Evolutionary conservation across 2,329 filamentous ascomycete species (phyloP).

Genomic region (Bipolaris bicolor): DNA sequence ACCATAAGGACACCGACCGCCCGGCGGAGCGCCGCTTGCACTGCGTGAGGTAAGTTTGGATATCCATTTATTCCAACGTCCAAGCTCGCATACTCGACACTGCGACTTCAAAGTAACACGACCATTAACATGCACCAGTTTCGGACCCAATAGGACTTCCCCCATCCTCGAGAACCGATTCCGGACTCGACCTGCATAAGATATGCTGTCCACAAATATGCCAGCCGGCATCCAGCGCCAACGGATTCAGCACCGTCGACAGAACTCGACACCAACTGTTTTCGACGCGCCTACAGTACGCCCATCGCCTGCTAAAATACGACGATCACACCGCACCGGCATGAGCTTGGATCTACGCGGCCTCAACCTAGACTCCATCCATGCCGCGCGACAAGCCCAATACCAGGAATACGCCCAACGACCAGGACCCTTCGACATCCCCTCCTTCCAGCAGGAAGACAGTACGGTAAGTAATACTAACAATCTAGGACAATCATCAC

Average conservation of each 20-base stretch:
- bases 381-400: slow-evolving; percentile 36
- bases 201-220: slow-evolving; percentile 78
- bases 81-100: neutral
- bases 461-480: slow-evolving; percentile 63
- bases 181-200: slow-evolving; percentile 74
- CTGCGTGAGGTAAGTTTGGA: slow-evolving; percentile 73
- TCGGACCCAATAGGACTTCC: slow-evolving; percentile 48
- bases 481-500: slow-evolving; percentile 63
- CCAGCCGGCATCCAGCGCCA: slow-evolving; percentile 74
- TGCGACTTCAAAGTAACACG: neutral
- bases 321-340: slow-evolving; percentile 72
- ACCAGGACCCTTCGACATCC: slow-evolving; percentile 35
- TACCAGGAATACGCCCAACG: slow-evolving; percentile 51
- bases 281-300: slow-evolving; percentile 77
- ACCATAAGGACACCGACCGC: slow-evolving; percentile 59
- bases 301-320: slow-evolving; percentile 67
- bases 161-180: slow-evolving; percentile 51
- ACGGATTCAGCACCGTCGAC: slow-evolving; percentile 79
- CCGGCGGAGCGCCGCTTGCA: slow-evolving; percentile 80
- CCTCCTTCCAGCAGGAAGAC: slow-evolving; percentile 56
- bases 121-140: slow-evolving; percentile 42
- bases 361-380: slow-evolving; percentile 59
- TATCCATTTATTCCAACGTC: neutral
- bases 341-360: slow-evolving; percentile 77
- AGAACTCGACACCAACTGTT: slow-evolving; percentile 81